Base-by-base conservation (phyloP, 768 basidiomycete species). In the Boletus subcaerulescens region DNA sequence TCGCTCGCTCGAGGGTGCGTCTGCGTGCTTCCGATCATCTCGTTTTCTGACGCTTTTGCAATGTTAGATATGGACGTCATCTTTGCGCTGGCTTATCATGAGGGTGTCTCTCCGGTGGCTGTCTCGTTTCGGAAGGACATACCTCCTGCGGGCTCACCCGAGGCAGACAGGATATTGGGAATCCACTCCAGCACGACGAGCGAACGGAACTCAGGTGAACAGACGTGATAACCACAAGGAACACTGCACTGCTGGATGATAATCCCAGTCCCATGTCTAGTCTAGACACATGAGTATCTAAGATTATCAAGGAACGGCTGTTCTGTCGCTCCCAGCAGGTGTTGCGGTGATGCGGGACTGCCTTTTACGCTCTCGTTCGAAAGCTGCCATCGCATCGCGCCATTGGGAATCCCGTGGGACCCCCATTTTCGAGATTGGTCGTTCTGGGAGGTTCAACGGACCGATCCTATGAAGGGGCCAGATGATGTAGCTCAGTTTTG, bases 401-500 rank as follows among this genome's bases (percentile, higher is more conserved):
- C 69, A 72, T 18, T 45, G 45, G 46, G 43, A 53, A 38, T 66
- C 57, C 0, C 71, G 59, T 2, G 69, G 53, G 7, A 52, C 47
- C 15, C 69, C 66, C 40, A 26, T 18, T 41, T 52, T 58, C 10
- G 61, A 49, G 15, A 49, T 9, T 0, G 71, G 69, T 14, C 18
- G 39, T n/a, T 69, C 53, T 29, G 71, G 59, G 5, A 53, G 54
- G 17, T 59, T 64, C 31, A 73, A 52, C 2, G 64, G 62, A 2
- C 83, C 83, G 52, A 76, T 70, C 4, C 83, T 77, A 36, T 74
- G 59, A 9, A 73, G 68, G 8, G 83, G 83, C 81, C 82, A 84
- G 26, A 82, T 38, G 32, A 85, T 70, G 53, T 74, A 69, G 49
- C 75, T 61, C 33, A 84, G 68, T 62, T 74, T 80, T 3, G 82